A percentile compares a stretch with the other conserved stretches of the same genome.
phyloP scores from a whole-genome alignment of 2,329 filamentous ascomycete genomes.

The Aquanectria penicillioides region DNA sequence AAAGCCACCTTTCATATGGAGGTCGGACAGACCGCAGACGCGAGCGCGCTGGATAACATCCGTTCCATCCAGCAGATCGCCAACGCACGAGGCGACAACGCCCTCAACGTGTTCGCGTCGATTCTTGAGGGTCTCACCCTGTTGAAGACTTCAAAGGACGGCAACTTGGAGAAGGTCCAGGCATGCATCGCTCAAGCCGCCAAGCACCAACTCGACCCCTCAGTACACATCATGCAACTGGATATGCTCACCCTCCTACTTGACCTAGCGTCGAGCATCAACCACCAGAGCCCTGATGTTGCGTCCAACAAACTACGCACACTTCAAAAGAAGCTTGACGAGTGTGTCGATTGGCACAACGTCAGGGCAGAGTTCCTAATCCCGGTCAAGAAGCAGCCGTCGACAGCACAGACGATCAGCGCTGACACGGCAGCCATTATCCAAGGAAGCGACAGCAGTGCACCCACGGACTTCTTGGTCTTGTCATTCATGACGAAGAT shows the following conservation, averaged over 20 bases:
- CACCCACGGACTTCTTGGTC: conserved; percentile 64
- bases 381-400: conserved; percentile 63
- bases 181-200: conserved; percentile 78
- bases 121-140: conserved; percentile 77
- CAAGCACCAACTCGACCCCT: conserved; percentile 74
- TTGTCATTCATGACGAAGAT: conserved; percentile 70
- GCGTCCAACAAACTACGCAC: conserved; percentile 68
- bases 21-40: conserved; percentile 67
- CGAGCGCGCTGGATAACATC: conserved; percentile 74
- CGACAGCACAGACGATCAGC: conserved; percentile 62
- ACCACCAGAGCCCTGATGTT: conserved; percentile 67
- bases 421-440: conserved; percentile 66
- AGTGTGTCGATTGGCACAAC: conserved; percentile 60
- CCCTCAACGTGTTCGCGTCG: conserved; percentile 72
- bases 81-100: conserved; percentile 67
- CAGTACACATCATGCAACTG: conserved; percentile 71
- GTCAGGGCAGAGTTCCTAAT: conserved; percentile 61
- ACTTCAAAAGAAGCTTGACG: conserved; percentile 71
- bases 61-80: conserved; percentile 70
- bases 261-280: conserved; percentile 76
- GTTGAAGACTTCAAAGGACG: conserved; percentile 70
- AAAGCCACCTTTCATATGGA: conserved; percentile 76
- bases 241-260: conserved; percentile 73
- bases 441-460: conserved; percentile 55
- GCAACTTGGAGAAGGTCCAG: conserved; percentile 76